These are phyloP conservation scores for Gomphus sp. DNA, from an alignment of 1,284 basidiomycete genomes.

Conservation along the genomic window DNA sequence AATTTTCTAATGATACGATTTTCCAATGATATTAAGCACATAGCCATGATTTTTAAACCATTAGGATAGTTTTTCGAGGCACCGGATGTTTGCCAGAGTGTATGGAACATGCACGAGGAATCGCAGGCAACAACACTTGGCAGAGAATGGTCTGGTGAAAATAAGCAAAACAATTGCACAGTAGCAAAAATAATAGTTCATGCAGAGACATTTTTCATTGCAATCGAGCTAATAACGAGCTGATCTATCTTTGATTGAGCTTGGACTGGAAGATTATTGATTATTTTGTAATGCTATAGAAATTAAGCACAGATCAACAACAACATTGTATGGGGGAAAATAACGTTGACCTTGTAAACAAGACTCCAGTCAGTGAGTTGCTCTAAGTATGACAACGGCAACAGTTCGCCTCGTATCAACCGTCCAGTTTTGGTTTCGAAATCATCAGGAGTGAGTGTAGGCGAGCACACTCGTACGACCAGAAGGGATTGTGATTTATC, in stretches of 20 bases:
- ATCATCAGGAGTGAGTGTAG: slow-evolving; percentile 22
- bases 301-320: not conserved
- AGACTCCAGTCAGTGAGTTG: slow-evolving; percentile 59
- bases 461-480: slow-evolving; percentile 57
- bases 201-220: slow-evolving; percentile 67
- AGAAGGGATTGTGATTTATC: slow-evolving; percentile 59
- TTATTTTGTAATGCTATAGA: slow-evolving; percentile 68
- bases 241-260: slow-evolving; percentile 38
- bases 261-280: slow-evolving; percentile 38
- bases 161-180: too few relatives aligned
- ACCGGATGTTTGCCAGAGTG: too few relatives aligned
- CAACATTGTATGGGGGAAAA: not conserved
- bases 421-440: slow-evolving; percentile 42
- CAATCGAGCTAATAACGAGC: slow-evolving; percentile 66
- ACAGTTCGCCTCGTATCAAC: slow-evolving; percentile 48
- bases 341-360: slow-evolving; percentile 56
- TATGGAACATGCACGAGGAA: too few relatives aligned
- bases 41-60: too few relatives aligned
- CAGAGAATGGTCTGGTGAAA: too few relatives aligned
- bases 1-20: too few relatives aligned
- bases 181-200: not conserved
- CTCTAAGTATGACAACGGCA: slow-evolving; percentile 36
- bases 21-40: too few relatives aligned
- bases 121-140: too few relatives aligned
- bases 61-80: too few relatives aligned